Conservation (phyloP, 352 stramenopile species). For the Globisporangium alternatum region DNA sequence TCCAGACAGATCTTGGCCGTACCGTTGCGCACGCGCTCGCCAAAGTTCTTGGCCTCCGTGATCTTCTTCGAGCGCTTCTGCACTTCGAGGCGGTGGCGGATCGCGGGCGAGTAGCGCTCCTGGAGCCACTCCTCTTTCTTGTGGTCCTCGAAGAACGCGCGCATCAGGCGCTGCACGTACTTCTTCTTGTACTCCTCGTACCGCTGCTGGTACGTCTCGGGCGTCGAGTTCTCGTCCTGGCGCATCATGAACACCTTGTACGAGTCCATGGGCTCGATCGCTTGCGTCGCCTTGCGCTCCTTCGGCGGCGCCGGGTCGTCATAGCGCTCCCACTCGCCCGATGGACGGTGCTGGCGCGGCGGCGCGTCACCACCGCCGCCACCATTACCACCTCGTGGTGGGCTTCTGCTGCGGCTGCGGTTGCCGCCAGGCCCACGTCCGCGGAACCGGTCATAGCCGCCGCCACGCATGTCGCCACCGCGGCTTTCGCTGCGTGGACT, state of each 20-base stretch:
- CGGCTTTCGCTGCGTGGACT: constrained; percentile 26
- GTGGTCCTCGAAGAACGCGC: constrained; percentile 83
- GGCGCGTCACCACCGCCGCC: constrained; percentile 3
- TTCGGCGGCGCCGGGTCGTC: constrained; percentile 19
- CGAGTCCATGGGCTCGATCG: constrained; percentile 71
- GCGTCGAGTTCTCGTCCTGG: constrained; percentile 74
- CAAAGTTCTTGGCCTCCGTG: constrained; percentile 73
- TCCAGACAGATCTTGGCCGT: constrained; percentile 61
- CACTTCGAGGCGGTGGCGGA: constrained; percentile 60
- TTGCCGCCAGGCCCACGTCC: constrained; percentile 19
- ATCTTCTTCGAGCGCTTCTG: constrained; percentile 68
- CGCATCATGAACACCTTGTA: constrained; percentile 90
- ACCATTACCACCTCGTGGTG: constrained; percentile 19
- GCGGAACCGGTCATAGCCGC: constrained; percentile 23
- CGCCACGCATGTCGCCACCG: constrained; percentile 15
- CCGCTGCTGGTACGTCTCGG: constrained; percentile 81
- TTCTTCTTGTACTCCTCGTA: constrained; percentile 91
- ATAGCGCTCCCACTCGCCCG: constrained; percentile 22
- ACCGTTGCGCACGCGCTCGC: constrained; percentile 53
- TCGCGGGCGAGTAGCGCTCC: constrained; percentile 78
- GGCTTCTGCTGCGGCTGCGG: constrained; percentile 37
- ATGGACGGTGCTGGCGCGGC: constrained; percentile 7
- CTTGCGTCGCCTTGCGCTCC: constrained; percentile 31
- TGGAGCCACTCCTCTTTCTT: constrained; percentile 87
- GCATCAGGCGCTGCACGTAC: constrained; percentile 70